A percentile compares a stretch with the other conserved stretches of the same genome.
These are phyloP conservation scores for Xylaria castorea DNA, from an alignment of 495 filamentous ascomycete genomes.

Conservation along the genomic window DNA sequence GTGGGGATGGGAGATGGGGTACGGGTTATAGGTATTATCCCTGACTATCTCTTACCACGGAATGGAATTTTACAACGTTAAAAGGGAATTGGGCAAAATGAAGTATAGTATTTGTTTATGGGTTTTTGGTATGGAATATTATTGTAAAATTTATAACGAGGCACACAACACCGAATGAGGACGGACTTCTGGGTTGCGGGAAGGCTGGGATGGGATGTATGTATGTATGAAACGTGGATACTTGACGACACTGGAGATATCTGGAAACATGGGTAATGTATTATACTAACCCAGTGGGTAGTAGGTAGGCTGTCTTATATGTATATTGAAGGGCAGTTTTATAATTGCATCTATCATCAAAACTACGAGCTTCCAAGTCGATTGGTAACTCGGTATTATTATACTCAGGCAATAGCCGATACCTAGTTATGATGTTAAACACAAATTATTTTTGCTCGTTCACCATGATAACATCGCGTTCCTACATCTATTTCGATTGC, in stretches of 20 bases:
- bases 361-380: too few relatives aligned
- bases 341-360: background rate
- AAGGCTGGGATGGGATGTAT: background rate
- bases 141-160: conserved; percentile 7
- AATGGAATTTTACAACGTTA: background rate
- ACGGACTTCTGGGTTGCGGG: background rate
- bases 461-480: background rate
- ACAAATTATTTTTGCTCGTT: background rate
- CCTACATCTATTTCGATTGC: background rate
- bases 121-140: conserved; percentile 5
- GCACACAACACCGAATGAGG: too few relatives aligned
- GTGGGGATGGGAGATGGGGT: too few relatives aligned
- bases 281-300: background rate
- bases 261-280: background rate
- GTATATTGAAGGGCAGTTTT: conserved; percentile 1
- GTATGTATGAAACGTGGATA: background rate
- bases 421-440: background rate
- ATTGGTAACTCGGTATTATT: background rate
- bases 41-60: background rate
- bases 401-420: background rate
- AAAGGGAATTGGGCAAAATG: too few relatives aligned
- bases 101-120: background rate
- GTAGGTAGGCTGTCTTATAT: background rate
- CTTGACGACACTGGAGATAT: background rate
- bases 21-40: too few relatives aligned